These are phyloP conservation scores for Penicillium riverlandense DNA, from an alignment of 495 filamentous ascomycete species.

Conservation along the genomic window DNA sequence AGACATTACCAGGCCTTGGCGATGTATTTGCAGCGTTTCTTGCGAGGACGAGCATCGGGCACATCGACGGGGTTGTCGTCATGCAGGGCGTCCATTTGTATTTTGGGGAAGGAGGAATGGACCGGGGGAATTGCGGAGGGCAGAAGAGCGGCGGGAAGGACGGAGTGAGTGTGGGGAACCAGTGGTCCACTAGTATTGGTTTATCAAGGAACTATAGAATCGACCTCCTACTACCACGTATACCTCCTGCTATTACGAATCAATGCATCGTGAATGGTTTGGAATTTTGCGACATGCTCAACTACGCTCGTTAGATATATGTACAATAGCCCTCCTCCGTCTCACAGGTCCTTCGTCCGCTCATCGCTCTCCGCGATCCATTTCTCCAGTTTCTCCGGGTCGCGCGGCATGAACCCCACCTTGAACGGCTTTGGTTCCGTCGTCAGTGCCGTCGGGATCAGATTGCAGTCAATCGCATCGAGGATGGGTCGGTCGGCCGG, in stretches of 20 bases:
- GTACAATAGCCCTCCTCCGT: too few relatives aligned
- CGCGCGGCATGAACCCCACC: conserved; percentile 43
- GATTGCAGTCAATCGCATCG: conserved; percentile 56
- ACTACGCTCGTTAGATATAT: too few relatives aligned
- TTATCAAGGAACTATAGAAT: too few relatives aligned
- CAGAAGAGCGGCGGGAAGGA: conserved; percentile 1
- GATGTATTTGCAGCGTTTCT: conserved; percentile 34
- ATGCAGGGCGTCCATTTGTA: conserved; percentile 2
- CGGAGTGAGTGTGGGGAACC: conserved; percentile 1
- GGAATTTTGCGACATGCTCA: not conserved
- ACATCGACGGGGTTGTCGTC: not conserved
- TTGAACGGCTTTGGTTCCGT: conserved; percentile 68
- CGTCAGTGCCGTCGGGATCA: conserved; percentile 56
- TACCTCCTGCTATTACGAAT: too few relatives aligned
- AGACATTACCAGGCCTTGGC: conserved; percentile 31
- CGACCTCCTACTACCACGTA: too few relatives aligned
- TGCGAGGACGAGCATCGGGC: conserved; percentile 18
- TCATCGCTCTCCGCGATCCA: conserved; percentile 53
- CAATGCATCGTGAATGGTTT: too few relatives aligned
- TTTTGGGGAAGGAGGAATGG: too few relatives aligned
- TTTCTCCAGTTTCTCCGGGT: conserved; percentile 32
- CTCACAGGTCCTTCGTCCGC: conserved; percentile 47
- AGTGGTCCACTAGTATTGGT: not conserved
- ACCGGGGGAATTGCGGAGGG: not conserved
- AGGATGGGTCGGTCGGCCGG: conserved; percentile 46